phyloP scores from a whole-genome alignment of 169 alveolate genomes.

The Eimeria mitis region DNA sequence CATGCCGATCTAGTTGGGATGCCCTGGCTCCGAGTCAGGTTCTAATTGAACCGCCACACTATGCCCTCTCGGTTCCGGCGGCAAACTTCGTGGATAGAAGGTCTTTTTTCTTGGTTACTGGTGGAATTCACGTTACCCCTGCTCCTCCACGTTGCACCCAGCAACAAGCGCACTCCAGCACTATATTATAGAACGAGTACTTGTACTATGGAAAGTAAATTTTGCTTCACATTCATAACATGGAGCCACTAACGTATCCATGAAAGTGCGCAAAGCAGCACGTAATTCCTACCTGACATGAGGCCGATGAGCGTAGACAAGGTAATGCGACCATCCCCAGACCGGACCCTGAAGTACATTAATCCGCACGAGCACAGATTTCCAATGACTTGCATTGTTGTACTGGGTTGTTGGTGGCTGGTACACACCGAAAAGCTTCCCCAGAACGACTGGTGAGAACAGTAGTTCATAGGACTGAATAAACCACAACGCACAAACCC shows the following conservation, averaged over 20 bases:
- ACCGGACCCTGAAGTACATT: conserved; percentile 36
- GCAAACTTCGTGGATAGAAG: not conserved
- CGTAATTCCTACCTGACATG: conserved; percentile 41
- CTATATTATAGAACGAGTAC: not conserved
- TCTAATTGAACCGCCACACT: not conserved
- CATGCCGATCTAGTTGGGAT: not conserved
- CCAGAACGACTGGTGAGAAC: not conserved
- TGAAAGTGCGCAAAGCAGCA: not conserved
- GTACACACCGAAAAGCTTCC: not conserved
- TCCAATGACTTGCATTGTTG: not conserved
- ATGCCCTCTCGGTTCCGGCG: not conserved
- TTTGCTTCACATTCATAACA: not conserved
- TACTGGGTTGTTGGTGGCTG: not conserved
- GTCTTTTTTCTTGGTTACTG: not conserved
- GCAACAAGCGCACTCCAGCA: not conserved
- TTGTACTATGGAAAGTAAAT: not conserved
- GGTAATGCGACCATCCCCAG: conserved; percentile 54
- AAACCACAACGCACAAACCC: not conserved
- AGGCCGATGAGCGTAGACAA: conserved; percentile 72
- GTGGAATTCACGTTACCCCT: not conserved
- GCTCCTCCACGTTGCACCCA: not conserved
- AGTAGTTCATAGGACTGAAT: not conserved
- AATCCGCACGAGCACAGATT: not conserved
- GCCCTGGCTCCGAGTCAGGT: not conserved
- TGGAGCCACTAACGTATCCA: not conserved